Base-by-base conservation (phyloP, 2,329 filamentous ascomycete genomes). In the Cadophora sp. region DNA sequence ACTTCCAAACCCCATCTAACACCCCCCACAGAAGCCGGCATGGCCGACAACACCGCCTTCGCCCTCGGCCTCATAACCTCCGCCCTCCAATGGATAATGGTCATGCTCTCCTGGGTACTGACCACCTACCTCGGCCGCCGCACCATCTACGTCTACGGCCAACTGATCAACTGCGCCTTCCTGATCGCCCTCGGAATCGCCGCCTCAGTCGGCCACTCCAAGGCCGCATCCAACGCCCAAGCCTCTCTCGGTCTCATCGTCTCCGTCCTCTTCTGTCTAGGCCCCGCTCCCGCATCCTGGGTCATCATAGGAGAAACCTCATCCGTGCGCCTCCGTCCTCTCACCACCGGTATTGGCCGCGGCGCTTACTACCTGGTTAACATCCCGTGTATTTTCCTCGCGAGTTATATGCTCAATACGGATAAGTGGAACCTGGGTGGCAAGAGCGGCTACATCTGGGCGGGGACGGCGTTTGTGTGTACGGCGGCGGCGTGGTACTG, bases 301-400 rank as follows among this genome's bases (percentile, higher is more conserved):
- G 86, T 87, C 79, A 88, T 91, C 72, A 91, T 91, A 58, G 87
- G 85, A 72, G 89, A 91, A 78, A 91, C 89, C 1, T 89, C 89
- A 0, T 80, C 89, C 62, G 84, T 91, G 65, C 88, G 89, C 69
- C 87, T 91, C 34, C 78, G 89, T 59, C 86, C 89, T 58, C 79
- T 91, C n/a, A 91, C 86, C 3, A 91, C 88, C 27, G 89, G 88
- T 78, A 79, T 90, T 61, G 89, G 89, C 76, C 88, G 89, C 76
- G 88, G 79, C 64, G 79, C 82, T 14, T 91, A 91, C 82, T 91
- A 91, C 79, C 73, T 89, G 5, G 80, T 88, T 69, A 85, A 91
- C 68, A 90, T 91, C 76, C 88, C 88, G 73, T 89, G 86, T 74
- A 91, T 91, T 75, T 90, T 87, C 84, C 83, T 88, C 11, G 77